These are phyloP conservation scores for Mallotus repandus DNA, from an alignment of 441 rosid species.

Conservation along the genomic window DNA sequence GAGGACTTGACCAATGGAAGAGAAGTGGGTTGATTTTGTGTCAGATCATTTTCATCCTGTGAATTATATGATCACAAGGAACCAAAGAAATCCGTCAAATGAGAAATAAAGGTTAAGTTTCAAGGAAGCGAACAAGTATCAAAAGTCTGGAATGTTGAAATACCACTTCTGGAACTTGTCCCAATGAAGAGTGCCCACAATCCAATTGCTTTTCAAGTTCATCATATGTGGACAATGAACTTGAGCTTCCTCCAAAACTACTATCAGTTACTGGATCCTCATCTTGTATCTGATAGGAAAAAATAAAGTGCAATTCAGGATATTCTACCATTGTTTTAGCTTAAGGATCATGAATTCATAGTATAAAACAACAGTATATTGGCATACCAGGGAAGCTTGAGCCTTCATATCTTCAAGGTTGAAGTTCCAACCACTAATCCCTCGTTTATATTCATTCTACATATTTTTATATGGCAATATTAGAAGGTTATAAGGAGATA, in stretches of 20 bases:
- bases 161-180: constrained; percentile 47
- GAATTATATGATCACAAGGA: constrained; percentile 26
- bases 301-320: constrained; percentile 12
- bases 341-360: not conserved
- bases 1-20: constrained; percentile 39
- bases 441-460: constrained; percentile 95
- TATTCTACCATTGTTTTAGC: not conserved
- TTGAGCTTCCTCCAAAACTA: constrained; percentile 52
- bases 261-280: constrained; percentile 56
- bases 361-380: constrained; percentile 11
- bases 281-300: constrained; percentile 70
- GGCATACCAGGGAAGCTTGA: constrained; percentile 90
- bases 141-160: constrained; percentile 17
- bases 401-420: constrained; percentile 95
- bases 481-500: not conserved
- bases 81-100: constrained; percentile 19
- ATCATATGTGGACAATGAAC: constrained; percentile 51
- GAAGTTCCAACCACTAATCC: constrained; percentile 96
- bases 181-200: constrained; percentile 28
- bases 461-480: constrained; percentile 29
- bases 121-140: constrained; percentile 11
- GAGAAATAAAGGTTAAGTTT: constrained; percentile 10
- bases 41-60: constrained; percentile 53
- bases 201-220: constrained; percentile 50
- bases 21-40: constrained; percentile 33